Percentiles rank a stretch among this genome's conserved stretches.
Evolutionary conservation across 352 stramenopile genomes (phyloP).

Genomic region (Globisporangium perplexum): DNA sequence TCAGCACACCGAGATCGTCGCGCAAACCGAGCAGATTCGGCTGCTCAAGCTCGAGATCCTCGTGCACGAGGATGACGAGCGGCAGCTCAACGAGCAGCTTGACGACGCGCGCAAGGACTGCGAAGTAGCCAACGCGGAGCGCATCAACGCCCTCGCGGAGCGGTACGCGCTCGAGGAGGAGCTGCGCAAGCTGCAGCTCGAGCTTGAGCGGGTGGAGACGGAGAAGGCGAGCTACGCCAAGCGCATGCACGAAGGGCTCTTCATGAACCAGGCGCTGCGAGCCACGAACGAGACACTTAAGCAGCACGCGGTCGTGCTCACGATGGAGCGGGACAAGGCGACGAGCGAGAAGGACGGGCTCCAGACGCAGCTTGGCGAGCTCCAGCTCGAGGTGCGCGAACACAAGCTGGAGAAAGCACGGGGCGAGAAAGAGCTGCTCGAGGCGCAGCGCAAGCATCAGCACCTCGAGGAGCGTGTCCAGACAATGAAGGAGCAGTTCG

Average conservation of each 20-base stretch:
- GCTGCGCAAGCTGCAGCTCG: conserved; percentile 42
- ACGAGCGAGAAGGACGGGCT: conserved; percentile 30
- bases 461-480: conserved; percentile 42
- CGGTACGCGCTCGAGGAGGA: conserved; percentile 57
- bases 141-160: conserved; percentile 58
- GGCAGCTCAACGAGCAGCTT: conserved; percentile 50
- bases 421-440: conserved; percentile 41
- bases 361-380: conserved; percentile 23
- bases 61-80: conserved; percentile 61
- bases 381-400: conserved; percentile 24
- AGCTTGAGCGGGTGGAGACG: conserved; percentile 41
- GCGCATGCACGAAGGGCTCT: conserved; percentile 66
- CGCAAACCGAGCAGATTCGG: conserved; percentile 42
- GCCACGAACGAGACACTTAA: conserved; percentile 62
- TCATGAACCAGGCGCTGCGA: conserved; percentile 71
- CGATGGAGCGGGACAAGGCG: conserved; percentile 59
- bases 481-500: conserved; percentile 65
- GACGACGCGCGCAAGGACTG: conserved; percentile 54
- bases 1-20: conserved; percentile 24
- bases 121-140: conserved; percentile 61
- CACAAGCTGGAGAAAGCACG: conserved; percentile 31
- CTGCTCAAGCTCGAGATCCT: conserved; percentile 62
- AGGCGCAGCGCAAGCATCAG: conserved; percentile 37
- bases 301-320: conserved; percentile 40
- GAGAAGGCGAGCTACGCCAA: conserved; percentile 61